Conservation (phyloP, 192 early-diverging fungal genomes). For the Rhizoclosmatium sp. region DNA sequence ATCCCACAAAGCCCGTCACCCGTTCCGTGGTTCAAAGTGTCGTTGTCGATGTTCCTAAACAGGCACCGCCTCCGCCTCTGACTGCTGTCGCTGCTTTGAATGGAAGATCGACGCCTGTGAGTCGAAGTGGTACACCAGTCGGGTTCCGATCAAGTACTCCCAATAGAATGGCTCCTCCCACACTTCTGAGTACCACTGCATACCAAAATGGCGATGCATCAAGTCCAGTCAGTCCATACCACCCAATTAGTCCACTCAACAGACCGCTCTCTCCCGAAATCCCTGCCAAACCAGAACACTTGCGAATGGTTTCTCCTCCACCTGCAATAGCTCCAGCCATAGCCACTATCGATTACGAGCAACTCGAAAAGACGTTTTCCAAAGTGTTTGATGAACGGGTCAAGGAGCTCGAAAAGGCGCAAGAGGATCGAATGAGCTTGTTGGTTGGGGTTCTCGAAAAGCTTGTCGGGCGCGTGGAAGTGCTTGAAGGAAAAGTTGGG, state of each 20-base stretch:
- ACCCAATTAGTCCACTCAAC: too few relatives aligned
- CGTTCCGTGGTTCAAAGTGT: not conserved
- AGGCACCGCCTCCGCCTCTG: not conserved
- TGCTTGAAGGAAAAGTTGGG: not conserved
- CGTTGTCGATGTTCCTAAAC: not conserved
- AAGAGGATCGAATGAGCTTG: too few relatives aligned
- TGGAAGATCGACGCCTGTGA: not conserved
- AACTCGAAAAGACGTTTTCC: too few relatives aligned
- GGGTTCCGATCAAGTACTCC: not conserved
- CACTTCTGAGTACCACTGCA: not conserved
- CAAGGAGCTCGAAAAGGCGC: too few relatives aligned
- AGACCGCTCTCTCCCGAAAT: too few relatives aligned
- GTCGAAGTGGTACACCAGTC: not conserved
- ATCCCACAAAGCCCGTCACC: conserved; percentile 2
- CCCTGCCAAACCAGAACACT: too few relatives aligned
- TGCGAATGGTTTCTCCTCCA: not conserved
- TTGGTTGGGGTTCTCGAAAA: too few relatives aligned
- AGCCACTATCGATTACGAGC: not conserved
- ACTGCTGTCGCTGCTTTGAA: not conserved
- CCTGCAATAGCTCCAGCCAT: not conserved
- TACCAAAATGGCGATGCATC: not conserved
- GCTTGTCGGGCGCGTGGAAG: not conserved
- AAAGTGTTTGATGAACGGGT: too few relatives aligned
- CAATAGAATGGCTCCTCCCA: not conserved
- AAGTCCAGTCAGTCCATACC: not conserved